Percentiles rank a stretch among this genome's conserved stretches.
Evolutionary conservation across 1,139 yeast species (phyloP).

Genomic region (Suhomyces wounanorum): DNA sequence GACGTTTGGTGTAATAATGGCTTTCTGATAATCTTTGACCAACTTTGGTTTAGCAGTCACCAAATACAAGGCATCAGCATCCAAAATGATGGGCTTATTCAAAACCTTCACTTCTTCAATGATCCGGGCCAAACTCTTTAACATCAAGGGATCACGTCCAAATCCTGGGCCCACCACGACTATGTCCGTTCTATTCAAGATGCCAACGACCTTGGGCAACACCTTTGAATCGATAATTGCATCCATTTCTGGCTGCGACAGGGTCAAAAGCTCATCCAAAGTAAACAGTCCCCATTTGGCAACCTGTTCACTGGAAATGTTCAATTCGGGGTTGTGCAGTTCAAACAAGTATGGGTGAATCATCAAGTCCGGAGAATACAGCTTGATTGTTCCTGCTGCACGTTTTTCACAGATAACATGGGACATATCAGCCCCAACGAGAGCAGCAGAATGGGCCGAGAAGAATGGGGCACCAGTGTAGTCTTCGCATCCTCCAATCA

Average conservation of each 20-base stretch:
- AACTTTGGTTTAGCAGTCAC: constrained; percentile 58
- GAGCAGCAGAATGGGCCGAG: constrained; percentile 79
- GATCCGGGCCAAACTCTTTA: constrained; percentile 57
- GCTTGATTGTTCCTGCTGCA: constrained; percentile 82
- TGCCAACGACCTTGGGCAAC: constrained; percentile 53
- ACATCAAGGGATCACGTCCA: constrained; percentile 77
- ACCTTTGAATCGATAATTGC: constrained; percentile 43
- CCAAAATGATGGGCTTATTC: constrained; percentile 70
- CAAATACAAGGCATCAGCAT: constrained; percentile 83
- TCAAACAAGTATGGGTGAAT: constrained; percentile 83
- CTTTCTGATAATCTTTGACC: constrained; percentile 50
- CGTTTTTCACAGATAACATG: constrained; percentile 79
- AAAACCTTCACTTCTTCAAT: constrained; percentile 55
- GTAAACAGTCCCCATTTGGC: constrained; percentile 18
- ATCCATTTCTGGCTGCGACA: constrained; percentile 22
- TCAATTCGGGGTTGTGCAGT: constrained; percentile 19
- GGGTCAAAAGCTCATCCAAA: constrained; percentile 22
- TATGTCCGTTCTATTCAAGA: constrained; percentile 72
- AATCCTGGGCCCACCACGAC: constrained; percentile 93
- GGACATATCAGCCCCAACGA: constrained; percentile 85
- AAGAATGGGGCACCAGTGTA: constrained; percentile 97
- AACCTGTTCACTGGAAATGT: constrained; percentile 19
- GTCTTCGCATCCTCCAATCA: constrained; percentile 93
- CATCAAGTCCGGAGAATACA: constrained; percentile 92
- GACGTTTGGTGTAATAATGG: constrained; percentile 85